These are phyloP conservation scores for Phytophthora cactorum DNA, from an alignment of 352 stramenopile species.

Conservation along the genomic window DNA sequence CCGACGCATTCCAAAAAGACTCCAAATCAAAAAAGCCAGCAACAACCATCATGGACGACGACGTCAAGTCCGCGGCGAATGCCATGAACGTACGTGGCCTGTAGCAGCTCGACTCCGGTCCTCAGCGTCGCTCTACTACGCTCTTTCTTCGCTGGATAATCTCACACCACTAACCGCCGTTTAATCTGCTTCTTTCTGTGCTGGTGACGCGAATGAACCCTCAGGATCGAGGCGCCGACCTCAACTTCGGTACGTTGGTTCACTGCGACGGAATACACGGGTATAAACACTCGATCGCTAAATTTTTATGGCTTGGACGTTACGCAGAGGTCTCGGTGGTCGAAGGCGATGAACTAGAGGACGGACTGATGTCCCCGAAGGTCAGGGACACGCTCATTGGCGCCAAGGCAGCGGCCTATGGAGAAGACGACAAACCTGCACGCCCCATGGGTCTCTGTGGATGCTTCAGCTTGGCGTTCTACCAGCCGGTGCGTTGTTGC, in stretches of 20 bases:
- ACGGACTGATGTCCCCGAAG: conserved; percentile 80
- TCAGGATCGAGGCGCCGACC: conserved; percentile 67
- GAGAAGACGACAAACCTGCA: conserved; percentile 44
- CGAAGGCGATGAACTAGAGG: conserved; percentile 73
- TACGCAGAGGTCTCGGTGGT: conserved; percentile 77
- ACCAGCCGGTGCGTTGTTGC: conserved; percentile 72
- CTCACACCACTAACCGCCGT: conserved; percentile 1
- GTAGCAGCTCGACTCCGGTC: not conserved
- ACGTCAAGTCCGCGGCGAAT: conserved; percentile 56
- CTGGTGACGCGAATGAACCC: not conserved
- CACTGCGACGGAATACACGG: not conserved
- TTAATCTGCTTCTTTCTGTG: conserved; percentile 15
- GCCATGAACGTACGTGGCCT: conserved; percentile 57
- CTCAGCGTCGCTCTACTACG: not conserved
- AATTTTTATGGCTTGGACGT: conserved; percentile 11
- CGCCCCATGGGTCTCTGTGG: conserved; percentile 62
- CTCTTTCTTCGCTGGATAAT: not conserved
- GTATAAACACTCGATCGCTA: not conserved
- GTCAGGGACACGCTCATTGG: conserved; percentile 70
- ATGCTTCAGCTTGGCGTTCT: conserved; percentile 86
- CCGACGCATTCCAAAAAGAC: conserved; percentile 12
- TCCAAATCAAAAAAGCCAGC: conserved; percentile 21
- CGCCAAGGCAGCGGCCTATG: conserved; percentile 43
- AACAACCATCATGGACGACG: conserved; percentile 44
- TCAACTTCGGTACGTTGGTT: conserved; percentile 70